Percentiles rank a stretch among this genome's conserved stretches.
Evolutionary conservation across 2,329 filamentous ascomycete species (phyloP).

Genomic region (Beauveria varroae): DNA sequence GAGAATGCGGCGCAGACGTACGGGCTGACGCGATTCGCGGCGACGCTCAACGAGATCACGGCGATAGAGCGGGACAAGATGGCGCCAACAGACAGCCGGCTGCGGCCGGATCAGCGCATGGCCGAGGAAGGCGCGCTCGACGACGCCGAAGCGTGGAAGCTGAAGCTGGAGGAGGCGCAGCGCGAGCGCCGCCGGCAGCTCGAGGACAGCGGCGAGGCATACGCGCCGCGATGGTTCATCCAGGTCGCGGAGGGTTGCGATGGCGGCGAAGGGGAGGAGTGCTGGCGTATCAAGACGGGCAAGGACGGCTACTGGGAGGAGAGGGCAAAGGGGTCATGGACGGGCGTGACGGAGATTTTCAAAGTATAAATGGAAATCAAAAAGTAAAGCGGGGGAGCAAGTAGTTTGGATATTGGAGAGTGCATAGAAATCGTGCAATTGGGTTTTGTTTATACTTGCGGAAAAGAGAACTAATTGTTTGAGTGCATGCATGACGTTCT

Average conservation of each 20-base stretch:
- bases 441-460: background rate
- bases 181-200: conserved; percentile 63
- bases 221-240: conserved; percentile 79
- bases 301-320: conserved; percentile 94
- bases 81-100: conserved; percentile 72
- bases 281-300: conserved; percentile 70
- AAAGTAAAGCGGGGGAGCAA: background rate
- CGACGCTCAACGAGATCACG: conserved; percentile 81
- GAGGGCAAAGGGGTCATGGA: conserved; percentile 61
- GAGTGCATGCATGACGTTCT: background rate
- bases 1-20: conserved; percentile 74
- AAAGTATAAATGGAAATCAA: conserved; percentile 14
- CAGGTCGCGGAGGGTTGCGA: conserved; percentile 51
- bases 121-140: conserved; percentile 78
- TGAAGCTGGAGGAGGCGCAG: conserved; percentile 78
- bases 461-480: background rate
- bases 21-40: conserved; percentile 82
- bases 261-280: conserved; percentile 50
- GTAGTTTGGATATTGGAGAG: background rate
- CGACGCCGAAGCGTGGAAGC: conserved; percentile 75
- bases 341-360: conserved; percentile 46
- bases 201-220: conserved; percentile 65
- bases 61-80: conserved; percentile 65
- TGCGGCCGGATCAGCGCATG: conserved; percentile 81
- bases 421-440: background rate